Evolutionary conservation across 495 filamentous ascomycete genomes (phyloP).

Genomic region (Hypoxylon crocopeplum): DNA sequence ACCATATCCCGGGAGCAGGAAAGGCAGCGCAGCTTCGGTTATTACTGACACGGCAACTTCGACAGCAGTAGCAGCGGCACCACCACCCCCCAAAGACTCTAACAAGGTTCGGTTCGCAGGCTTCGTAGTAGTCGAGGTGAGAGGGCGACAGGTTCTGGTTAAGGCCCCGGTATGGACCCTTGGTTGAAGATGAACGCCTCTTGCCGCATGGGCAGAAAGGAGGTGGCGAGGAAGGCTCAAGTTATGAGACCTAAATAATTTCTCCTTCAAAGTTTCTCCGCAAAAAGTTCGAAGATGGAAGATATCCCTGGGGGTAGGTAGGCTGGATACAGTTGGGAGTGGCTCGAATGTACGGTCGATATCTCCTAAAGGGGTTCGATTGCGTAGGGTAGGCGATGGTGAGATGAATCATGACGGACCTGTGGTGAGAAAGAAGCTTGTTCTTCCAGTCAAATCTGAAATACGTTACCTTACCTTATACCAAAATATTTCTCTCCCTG

Average conservation of each 20-base stretch:
- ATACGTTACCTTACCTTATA: not conserved
- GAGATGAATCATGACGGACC: conserved; percentile 1
- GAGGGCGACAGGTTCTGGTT: conserved; percentile 79
- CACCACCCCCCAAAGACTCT: conserved; percentile 47
- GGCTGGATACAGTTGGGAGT: too few relatives aligned
- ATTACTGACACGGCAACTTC: conserved; percentile 43
- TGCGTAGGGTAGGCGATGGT: not conserved
- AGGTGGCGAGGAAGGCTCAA: conserved; percentile 1
- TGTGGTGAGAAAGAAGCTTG: conserved; percentile 1
- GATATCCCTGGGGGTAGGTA: too few relatives aligned
- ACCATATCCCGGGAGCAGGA: conserved; percentile 43
- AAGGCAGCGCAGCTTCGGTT: conserved; percentile 45
- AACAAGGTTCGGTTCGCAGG: conserved; percentile 78
- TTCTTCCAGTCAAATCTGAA: not conserved
- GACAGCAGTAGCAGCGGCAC: conserved; percentile 46
- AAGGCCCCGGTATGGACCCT: conserved; percentile 90
- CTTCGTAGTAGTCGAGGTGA: conserved; percentile 85
- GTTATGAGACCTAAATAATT: conserved; percentile 22
- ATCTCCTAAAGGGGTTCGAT: not conserved
- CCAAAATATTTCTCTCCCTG: too few relatives aligned
- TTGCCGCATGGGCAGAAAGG: not conserved
- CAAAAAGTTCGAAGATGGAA: not conserved
- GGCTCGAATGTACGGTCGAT: not conserved
- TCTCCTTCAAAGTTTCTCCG: conserved; percentile 4
- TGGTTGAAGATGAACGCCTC: conserved; percentile 35